Conservation (phyloP, 345 rosid genomes). For the Raphanus sativus region DNA sequence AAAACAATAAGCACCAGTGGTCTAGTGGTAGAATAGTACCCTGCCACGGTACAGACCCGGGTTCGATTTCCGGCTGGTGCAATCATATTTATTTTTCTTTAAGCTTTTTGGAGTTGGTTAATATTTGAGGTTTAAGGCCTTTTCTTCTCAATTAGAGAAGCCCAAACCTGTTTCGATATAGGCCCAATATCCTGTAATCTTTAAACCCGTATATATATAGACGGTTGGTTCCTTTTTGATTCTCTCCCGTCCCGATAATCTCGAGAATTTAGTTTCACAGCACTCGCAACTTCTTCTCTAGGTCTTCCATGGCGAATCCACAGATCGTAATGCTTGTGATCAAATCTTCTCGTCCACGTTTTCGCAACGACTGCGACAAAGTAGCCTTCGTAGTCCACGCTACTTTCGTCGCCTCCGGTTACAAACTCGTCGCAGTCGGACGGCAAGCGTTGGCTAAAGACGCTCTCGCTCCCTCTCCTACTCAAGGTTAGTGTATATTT, state of each 20-base stretch:
- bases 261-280: too few relatives aligned
- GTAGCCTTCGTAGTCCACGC: neutral
- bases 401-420: neutral
- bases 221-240: too few relatives aligned
- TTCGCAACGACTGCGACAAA: neutral
- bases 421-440: neutral
- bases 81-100: neutral
- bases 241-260: neutral
- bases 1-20: conserved; percentile 53
- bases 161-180: neutral
- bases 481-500: neutral
- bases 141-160: neutral
- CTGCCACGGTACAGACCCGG: conserved; percentile 69
- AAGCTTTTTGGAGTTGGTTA: neutral
- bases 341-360: neutral
- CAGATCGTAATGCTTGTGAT: neutral
- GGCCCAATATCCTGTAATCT: neutral
- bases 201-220: neutral
- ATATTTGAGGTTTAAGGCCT: neutral
- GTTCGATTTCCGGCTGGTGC: conserved; percentile 34
- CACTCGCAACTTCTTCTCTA: neutral
- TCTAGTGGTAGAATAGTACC: conserved; percentile 77
- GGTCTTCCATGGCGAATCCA: neutral
- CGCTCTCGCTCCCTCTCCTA: neutral
- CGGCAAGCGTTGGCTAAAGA: neutral